A percentile compares a stretch with the other conserved stretches of the same genome.
Conservation (phyloP, 2,329 filamentous ascomycete genomes). For the Raffaelea ambrosiae region DNA sequence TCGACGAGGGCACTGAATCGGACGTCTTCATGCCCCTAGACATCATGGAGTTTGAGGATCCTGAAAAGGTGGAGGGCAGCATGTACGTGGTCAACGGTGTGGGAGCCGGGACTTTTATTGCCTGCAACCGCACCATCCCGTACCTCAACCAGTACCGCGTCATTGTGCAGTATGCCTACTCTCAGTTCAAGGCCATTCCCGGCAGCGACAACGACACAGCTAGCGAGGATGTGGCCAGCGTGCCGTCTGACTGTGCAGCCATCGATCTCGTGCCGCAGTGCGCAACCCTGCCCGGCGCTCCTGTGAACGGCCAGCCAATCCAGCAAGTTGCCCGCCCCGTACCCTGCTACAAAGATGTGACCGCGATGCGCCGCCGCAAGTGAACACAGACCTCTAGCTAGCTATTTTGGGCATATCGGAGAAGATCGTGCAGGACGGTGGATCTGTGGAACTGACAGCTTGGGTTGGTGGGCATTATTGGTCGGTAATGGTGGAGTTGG, state of each 20-base stretch:
- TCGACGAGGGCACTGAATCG: conserved; percentile 16
- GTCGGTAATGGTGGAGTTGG: too few relatives aligned
- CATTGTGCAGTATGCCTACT: conserved; percentile 28
- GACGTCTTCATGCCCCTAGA: conserved; percentile 27
- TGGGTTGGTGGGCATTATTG: too few relatives aligned
- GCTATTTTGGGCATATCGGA: too few relatives aligned
- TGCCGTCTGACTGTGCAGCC: conserved; percentile 31
- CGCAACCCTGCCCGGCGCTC: conserved; percentile 21
- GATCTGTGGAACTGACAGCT: too few relatives aligned
- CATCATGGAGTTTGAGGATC: conserved; percentile 16
- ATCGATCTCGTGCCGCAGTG: conserved; percentile 37
- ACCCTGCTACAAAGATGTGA: conserved; percentile 28
- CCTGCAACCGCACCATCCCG: conserved; percentile 31
- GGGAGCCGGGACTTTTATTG: conserved; percentile 25
- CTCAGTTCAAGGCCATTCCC: too few relatives aligned
- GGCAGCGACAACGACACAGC: conserved; percentile 7
- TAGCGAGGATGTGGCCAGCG: conserved; percentile 8
- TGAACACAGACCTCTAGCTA: too few relatives aligned
- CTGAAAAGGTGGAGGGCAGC: background rate
- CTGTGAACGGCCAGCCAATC: conserved; percentile 24
- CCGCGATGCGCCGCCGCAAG: background rate
- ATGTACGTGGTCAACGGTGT: conserved; percentile 10
- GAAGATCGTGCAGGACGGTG: too few relatives aligned
- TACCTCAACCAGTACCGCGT: conserved; percentile 32
- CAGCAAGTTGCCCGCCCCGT: conserved; percentile 29